Evolutionary conservation across 2,329 filamentous ascomycete species (phyloP).

Genomic region (Cephalotrichum gorgonifer): DNA sequence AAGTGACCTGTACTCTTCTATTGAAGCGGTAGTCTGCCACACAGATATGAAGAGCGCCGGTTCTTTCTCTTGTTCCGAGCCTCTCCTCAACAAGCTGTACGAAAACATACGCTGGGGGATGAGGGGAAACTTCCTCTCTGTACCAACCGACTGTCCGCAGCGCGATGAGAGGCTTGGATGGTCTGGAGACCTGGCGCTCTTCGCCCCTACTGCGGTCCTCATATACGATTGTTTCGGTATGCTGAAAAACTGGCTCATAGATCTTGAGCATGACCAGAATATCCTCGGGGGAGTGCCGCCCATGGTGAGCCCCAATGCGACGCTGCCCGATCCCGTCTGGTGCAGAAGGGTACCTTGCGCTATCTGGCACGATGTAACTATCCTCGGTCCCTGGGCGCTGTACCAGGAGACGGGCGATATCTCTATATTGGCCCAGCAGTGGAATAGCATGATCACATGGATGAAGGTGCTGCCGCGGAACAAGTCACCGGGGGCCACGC

Average conservation of each 20-base stretch:
- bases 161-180: constrained; percentile 43
- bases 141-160: constrained; percentile 49
- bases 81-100: constrained; percentile 41
- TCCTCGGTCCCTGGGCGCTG: constrained; percentile 28
- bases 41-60: constrained; percentile 41
- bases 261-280: constrained; percentile 23
- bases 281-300: constrained; percentile 19
- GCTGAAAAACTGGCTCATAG: constrained; percentile 36
- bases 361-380: constrained; percentile 32
- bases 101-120: constrained; percentile 45
- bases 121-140: constrained; percentile 45
- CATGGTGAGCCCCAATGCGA: constrained; percentile 14
- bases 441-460: constrained; percentile 27
- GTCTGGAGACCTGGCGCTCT: constrained; percentile 40
- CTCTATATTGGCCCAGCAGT: constrained; percentile 24
- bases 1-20: constrained; percentile 8
- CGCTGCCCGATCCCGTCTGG: neutral
- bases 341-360: constrained; percentile 9
- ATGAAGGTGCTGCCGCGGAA: constrained; percentile 12
- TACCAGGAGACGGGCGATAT: constrained; percentile 27
- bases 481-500: constrained; percentile 17
- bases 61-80: constrained; percentile 39
- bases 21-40: constrained; percentile 28
- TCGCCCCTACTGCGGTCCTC: constrained; percentile 38
- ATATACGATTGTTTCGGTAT: constrained; percentile 42